phyloP scores from a whole-genome alignment of 768 basidiomycete species.

The Solioccasus polychromus region DNA sequence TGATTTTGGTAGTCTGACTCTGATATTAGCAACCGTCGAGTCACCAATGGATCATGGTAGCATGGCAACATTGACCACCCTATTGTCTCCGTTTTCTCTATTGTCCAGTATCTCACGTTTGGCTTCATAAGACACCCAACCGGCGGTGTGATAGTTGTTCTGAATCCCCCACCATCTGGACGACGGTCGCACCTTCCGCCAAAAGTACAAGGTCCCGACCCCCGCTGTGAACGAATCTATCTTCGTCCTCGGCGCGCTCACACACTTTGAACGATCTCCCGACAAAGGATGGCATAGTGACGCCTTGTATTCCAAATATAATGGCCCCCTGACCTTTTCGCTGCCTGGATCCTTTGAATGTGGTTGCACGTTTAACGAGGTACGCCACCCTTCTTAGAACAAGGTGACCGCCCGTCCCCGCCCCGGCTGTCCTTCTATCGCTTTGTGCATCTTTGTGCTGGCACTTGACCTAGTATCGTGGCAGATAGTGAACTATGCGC shows the following conservation, averaged over 20 bases:
- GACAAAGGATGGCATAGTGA: constrained; percentile 7
- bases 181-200: neutral
- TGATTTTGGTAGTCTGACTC: too few species aligned
- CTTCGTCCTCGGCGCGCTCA: neutral
- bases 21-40: too few species aligned
- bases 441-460: neutral
- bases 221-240: neutral
- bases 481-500: neutral
- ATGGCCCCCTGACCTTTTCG: neutral
- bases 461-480: neutral
- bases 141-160: neutral
- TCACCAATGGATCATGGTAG: too few species aligned
- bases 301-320: constrained; percentile 21
- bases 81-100: too few species aligned
- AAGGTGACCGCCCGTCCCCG: neutral
- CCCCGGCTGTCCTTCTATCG: neutral
- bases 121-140: constrained; percentile 1
- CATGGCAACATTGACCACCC: constrained; percentile 1
- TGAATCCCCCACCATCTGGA: neutral
- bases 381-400: constrained; percentile 1
- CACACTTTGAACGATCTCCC: neutral
- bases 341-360: constrained; percentile 2
- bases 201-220: too few species aligned
- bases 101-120: constrained; percentile 8
- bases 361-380: neutral